Percentiles rank a stretch among this genome's conserved stretches.
phyloP scores from a whole-genome alignment of 345 rosid genomes.

The Sisymbrium altissimum region DNA sequence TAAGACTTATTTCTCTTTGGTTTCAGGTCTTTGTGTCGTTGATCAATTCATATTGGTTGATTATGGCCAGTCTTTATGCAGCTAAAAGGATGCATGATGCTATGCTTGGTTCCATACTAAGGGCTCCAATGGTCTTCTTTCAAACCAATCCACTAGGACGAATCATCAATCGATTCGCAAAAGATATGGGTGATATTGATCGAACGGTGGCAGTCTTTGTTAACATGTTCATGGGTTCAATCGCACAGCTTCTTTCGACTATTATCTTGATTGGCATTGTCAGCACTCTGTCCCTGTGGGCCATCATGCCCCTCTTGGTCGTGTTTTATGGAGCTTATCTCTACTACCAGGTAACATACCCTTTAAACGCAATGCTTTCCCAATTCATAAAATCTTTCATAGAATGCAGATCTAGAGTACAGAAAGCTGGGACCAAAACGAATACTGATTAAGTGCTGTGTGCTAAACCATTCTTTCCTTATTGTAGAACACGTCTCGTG shows the following conservation, averaged over 20 bases:
- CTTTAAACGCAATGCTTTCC: not conserved
- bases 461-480: constrained; percentile 4
- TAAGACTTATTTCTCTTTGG: constrained; percentile 12
- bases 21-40: constrained; percentile 80
- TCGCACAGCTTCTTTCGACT: constrained; percentile 91
- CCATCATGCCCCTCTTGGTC: constrained; percentile 92
- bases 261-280: constrained; percentile 90
- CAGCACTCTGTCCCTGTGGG: constrained; percentile 98
- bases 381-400: not conserved
- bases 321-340: constrained; percentile 87
- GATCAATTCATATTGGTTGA: constrained; percentile 85
- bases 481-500: constrained; percentile 89
- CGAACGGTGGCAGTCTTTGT: constrained; percentile 68
- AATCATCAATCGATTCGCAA: constrained; percentile 92
- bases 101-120: constrained; percentile 81
- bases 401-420: not conserved
- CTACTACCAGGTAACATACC: constrained; percentile 76
- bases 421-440: not conserved
- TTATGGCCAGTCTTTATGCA: constrained; percentile 81
- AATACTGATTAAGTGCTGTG: not conserved
- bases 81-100: constrained; percentile 89
- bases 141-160: constrained; percentile 96
- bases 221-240: constrained; percentile 79
- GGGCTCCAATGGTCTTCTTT: constrained; percentile 98
- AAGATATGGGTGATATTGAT: constrained; percentile 96